Evolutionary conservation across 768 basidiomycete species (phyloP).

Genomic region (Steccherinum ochraceum): DNA sequence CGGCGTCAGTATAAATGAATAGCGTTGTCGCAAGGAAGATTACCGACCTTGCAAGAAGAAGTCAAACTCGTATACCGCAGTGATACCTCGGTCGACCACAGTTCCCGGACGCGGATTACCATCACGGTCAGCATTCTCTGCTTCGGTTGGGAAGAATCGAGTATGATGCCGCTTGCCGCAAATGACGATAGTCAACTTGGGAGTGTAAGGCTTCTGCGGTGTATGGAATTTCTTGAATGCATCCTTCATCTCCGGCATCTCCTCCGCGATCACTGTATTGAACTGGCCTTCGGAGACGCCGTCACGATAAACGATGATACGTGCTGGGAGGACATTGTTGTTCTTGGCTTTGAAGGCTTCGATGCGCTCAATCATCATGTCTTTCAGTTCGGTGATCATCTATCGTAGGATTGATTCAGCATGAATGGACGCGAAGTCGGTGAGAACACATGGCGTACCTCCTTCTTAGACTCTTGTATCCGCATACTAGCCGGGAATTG

Average conservation of each 20-base stretch:
- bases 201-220: conserved; percentile 31
- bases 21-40: background rate
- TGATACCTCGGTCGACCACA: conserved; percentile 49
- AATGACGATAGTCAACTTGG: conserved; percentile 45
- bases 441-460: conserved; percentile 51
- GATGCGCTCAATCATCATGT: conserved; percentile 45
- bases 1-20: background rate
- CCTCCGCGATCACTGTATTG: conserved; percentile 34
- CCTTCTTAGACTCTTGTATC: conserved; percentile 58
- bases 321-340: conserved; percentile 31
- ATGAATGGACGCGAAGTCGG: background rate
- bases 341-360: conserved; percentile 30
- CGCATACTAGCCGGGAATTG: conserved; percentile 46
- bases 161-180: conserved; percentile 57
- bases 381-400: conserved; percentile 43
- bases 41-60: conserved; percentile 46
- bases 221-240: conserved; percentile 36
- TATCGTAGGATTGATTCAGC: conserved; percentile 7
- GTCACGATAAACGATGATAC: conserved; percentile 56
- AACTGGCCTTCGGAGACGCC: conserved; percentile 75
- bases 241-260: conserved; percentile 35
- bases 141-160: conserved; percentile 47
- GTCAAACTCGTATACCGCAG: conserved; percentile 48
- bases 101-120: conserved; percentile 50
- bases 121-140: conserved; percentile 32